Evolutionary conservation across 2,329 filamentous ascomycete genomes (phyloP), one percentile per base, ranked within the genome.

Genomic region (Tolypocladium sp.): DNA sequence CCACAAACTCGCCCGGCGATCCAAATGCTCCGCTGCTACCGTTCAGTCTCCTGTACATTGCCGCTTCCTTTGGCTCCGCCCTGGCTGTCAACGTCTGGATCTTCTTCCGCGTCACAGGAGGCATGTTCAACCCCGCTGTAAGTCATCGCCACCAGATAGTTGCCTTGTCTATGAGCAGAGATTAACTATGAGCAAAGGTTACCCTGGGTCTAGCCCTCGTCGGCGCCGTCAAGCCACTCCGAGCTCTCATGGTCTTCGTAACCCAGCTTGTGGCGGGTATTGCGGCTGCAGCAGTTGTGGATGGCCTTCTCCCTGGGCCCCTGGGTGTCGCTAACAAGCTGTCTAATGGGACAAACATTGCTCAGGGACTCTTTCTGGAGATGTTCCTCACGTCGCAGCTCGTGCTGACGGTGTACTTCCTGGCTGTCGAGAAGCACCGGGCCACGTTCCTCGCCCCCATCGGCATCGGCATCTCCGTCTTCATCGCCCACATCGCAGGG

Each of bases 381-480:
- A 81, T 86, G 74, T 85, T 88, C 65, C 75, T 88, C 42, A 89
- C 86, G 0, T 75, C 83, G 0, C 79, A 87, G 67, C 76, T 89
- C 12, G 80, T 88, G 9, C 76, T 89, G 57, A 81, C 85, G 3
- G 82, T 89, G 37, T 82, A 86, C 69, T 87, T 90, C 82, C 77
- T 90, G 52, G 87, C 87, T 0, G 83, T 84, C 4, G 87, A 90
- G 69, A 91, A 91, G 73, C 87, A 91, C 70, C 85, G 86, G 52
- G 83, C 84, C 2, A 91, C 88, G 0, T 90, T 81, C 67, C 73
- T 91, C 1, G 88, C 88, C 0, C 88, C 89, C 0, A 74, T 91
- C 4, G 87, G 86, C 15, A 90, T 92, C 64, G 89, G 89, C 1
- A 72, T 90, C 2, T 78, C 87, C 0, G 79, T 91, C 57, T 91